Conservation (phyloP, 352 stramenopile genomes). For the Phytophthora pini region DNA sequence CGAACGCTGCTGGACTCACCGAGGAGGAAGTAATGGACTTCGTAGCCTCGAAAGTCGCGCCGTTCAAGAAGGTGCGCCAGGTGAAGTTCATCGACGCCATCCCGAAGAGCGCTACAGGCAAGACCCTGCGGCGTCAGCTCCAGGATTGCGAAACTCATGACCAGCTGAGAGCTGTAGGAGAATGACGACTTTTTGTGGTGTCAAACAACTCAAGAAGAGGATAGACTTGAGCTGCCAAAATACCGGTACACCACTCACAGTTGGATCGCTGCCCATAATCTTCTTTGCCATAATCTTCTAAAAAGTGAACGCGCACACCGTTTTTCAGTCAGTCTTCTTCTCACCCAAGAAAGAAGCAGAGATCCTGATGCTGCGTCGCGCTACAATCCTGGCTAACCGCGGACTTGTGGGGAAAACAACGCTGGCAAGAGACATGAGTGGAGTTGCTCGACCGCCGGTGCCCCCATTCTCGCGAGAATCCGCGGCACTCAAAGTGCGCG, state of each 20-base stretch:
- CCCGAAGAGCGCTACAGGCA: constrained; percentile 89
- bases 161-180: constrained; percentile 29
- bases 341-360: too few relatives aligned
- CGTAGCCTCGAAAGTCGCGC: constrained; percentile 81
- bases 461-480: constrained; percentile 86
- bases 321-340: too few relatives aligned
- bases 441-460: constrained; percentile 44
- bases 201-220: too few relatives aligned
- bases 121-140: constrained; percentile 91
- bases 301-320: too few relatives aligned
- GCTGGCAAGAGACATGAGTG: constrained; percentile 19
- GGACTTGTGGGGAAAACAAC: neutral
- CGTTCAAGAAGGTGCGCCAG: constrained; percentile 90
- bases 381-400: neutral
- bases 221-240: too few relatives aligned
- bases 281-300: too few relatives aligned
- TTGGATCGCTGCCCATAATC: too few relatives aligned
- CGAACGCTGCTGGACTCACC: constrained; percentile 40
- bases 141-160: constrained; percentile 46
- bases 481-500: constrained; percentile 80
- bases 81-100: constrained; percentile 89
- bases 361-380: constrained; percentile 1
- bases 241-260: too few relatives aligned
- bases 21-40: constrained; percentile 85
- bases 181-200: neutral